phyloP scores from a whole-genome alignment of 176 grass and related monocot genomes.

The Oryza glumipatula region DNA sequence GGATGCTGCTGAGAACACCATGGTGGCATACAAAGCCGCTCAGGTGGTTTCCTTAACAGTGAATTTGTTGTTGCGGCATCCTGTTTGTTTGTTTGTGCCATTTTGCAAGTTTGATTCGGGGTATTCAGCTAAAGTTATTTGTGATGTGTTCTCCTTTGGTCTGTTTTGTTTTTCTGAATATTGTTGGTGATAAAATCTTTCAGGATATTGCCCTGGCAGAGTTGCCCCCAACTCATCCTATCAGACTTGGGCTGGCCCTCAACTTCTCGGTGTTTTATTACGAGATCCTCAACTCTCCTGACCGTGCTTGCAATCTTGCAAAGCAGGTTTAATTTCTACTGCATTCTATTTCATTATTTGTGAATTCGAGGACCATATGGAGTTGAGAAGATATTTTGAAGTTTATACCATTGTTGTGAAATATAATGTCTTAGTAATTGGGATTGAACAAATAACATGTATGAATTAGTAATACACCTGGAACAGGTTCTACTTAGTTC shows the following conservation, averaged over 20 bases:
- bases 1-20: slow-evolving; percentile 59
- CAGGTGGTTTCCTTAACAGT: slow-evolving; percentile 38
- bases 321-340: slow-evolving; percentile 49
- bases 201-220: slow-evolving; percentile 52
- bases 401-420: not conserved
- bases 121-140: slow-evolving; percentile 4
- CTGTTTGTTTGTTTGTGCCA: not conserved
- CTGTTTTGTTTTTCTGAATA: slow-evolving; percentile 4
- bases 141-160: not conserved
- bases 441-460: not conserved
- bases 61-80: slow-evolving; percentile 10
- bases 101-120: not conserved
- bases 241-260: slow-evolving; percentile 57
- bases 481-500: not conserved
- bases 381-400: slow-evolving; percentile 15
- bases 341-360: not conserved
- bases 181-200: slow-evolving; percentile 29
- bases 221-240: slow-evolving; percentile 47
- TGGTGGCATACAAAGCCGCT: slow-evolving; percentile 58
- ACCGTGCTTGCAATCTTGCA: slow-evolving; percentile 46
- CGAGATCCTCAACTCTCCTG: slow-evolving; percentile 58
- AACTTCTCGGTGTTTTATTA: slow-evolving; percentile 62
- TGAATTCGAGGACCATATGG: slow-evolving; percentile 15
- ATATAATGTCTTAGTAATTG: not conserved
- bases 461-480: not conserved